phyloP scores from a whole-genome alignment of 2,329 filamentous ascomycete species.

The Stemphylium vesicarium region DNA sequence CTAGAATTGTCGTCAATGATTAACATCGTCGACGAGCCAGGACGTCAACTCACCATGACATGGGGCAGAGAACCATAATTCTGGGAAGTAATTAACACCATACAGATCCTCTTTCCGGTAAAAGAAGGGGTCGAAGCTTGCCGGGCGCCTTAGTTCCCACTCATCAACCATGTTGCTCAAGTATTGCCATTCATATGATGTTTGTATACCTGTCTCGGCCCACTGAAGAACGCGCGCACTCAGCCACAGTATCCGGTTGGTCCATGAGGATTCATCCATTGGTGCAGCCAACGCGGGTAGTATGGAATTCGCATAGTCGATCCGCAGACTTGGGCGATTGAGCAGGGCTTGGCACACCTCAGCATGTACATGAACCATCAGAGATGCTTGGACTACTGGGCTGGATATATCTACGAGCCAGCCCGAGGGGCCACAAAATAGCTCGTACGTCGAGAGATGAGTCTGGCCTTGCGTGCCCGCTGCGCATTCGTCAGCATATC shows the following conservation, averaged over 20 bases:
- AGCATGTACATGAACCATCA: conserved; percentile 26
- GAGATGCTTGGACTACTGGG: conserved; percentile 23
- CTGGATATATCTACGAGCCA: conserved; percentile 22
- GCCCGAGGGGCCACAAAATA: conserved; percentile 21
- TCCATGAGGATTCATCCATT: conserved; percentile 20
- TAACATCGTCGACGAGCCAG: neutral
- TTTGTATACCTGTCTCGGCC: conserved; percentile 2
- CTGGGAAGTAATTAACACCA: conserved; percentile 10
- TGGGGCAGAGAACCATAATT: conserved; percentile 23
- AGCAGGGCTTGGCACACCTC: conserved; percentile 24
- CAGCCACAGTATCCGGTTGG: conserved; percentile 27
- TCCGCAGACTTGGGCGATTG: conserved; percentile 14
- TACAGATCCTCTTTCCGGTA: conserved; percentile 11
- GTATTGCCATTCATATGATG: conserved; percentile 15
- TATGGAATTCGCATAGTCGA: conserved; percentile 19
- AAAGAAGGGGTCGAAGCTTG: conserved; percentile 23
- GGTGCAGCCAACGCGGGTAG: conserved; percentile 11
- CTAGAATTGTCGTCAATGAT: conserved; percentile 9
- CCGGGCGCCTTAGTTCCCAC: conserved; percentile 25
- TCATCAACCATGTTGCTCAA: conserved; percentile 20
- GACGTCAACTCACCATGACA: conserved; percentile 22
- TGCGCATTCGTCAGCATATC: conserved; percentile 13
- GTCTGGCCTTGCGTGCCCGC: conserved; percentile 25
- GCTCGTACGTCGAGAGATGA: conserved; percentile 22
- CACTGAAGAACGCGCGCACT: conserved; percentile 26